Evolutionary conservation across 2,329 filamentous ascomycete species (phyloP).

Genomic region (Neofusicoccum ribis): DNA sequence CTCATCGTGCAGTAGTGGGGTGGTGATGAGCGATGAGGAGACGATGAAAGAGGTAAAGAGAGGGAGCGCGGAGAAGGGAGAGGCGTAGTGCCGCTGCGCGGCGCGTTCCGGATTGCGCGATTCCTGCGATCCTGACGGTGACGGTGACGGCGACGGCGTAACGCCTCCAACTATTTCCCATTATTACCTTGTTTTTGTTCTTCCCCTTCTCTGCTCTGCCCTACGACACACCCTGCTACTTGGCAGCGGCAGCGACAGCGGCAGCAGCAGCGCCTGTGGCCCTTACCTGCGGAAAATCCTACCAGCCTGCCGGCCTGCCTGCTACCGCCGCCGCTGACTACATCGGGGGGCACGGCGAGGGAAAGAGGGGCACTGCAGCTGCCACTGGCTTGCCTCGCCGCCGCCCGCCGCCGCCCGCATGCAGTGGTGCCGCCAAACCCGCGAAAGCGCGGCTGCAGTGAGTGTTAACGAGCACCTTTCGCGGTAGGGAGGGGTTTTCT

Average conservation of each 20-base stretch:
- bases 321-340: background rate
- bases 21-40: too few species aligned
- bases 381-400: background rate
- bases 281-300: background rate
- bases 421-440: background rate
- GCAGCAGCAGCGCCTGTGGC: too few species aligned
- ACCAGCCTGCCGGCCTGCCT: background rate
- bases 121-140: background rate
- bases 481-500: background rate
- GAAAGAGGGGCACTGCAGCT: constrained; percentile 8
- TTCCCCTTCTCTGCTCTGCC: background rate
- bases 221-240: too few species aligned
- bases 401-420: background rate
- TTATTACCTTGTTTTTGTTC: background rate
- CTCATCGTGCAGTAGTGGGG: background rate
- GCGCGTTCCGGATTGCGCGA: constrained; percentile 11
- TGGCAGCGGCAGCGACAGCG: too few species aligned
- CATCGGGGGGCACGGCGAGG: background rate
- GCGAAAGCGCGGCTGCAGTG: background rate
- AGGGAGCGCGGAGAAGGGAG: background rate
- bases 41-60: background rate
- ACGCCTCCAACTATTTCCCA: too few species aligned
- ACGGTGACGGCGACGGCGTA: background rate
- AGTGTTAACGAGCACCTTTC: background rate
- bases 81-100: background rate